These are phyloP conservation scores for Mycena belliarum DNA, from an alignment of 768 basidiomycete species.

Conservation along the genomic window DNA sequence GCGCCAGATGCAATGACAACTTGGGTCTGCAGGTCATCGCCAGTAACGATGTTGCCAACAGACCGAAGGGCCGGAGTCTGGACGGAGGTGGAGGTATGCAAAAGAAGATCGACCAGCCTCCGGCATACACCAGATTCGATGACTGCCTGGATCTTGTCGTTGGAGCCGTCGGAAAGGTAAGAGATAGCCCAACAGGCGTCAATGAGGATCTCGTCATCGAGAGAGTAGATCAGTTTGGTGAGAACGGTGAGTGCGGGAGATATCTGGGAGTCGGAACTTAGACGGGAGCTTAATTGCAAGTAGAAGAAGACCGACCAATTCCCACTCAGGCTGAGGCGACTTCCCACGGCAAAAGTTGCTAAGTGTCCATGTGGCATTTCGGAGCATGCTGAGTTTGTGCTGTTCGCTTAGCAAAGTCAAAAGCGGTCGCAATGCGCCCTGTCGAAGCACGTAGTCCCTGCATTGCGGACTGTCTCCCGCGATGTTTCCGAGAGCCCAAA, in stretches of 20 bases:
- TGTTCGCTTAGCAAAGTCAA: conserved; percentile 89
- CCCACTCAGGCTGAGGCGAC: conserved; percentile 97
- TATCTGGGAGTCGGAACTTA: conserved; percentile 61
- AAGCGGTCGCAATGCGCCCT: conserved; percentile 92
- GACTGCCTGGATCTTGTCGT: conserved; percentile 99
- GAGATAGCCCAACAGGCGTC: conserved; percentile 99
- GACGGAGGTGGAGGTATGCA: conserved; percentile 93
- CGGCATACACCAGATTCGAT: conserved; percentile 98
- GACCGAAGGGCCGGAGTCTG: conserved; percentile 98
- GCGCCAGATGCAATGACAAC: conserved; percentile 98
- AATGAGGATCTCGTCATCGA: conserved; percentile 98
- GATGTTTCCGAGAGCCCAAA: conserved; percentile 99
- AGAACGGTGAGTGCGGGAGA: conserved; percentile 95
- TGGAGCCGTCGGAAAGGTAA: conserved; percentile 97
- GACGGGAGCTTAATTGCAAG: conserved; percentile 4
- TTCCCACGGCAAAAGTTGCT: conserved; percentile 99
- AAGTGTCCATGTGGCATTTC: conserved; percentile 98
- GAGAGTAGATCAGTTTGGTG: conserved; percentile 97
- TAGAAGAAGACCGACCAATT: conserved; percentile 65
- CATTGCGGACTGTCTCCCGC: conserved; percentile 98
- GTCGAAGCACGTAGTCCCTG: conserved; percentile 93
- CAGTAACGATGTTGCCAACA: conserved; percentile 98
- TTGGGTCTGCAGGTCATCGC: conserved; percentile 98
- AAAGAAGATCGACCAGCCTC: conserved; percentile 93
- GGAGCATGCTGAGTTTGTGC: conserved; percentile 97